Conservation (phyloP, 2,329 filamentous ascomycete genomes). For the Venturia asperata region DNA sequence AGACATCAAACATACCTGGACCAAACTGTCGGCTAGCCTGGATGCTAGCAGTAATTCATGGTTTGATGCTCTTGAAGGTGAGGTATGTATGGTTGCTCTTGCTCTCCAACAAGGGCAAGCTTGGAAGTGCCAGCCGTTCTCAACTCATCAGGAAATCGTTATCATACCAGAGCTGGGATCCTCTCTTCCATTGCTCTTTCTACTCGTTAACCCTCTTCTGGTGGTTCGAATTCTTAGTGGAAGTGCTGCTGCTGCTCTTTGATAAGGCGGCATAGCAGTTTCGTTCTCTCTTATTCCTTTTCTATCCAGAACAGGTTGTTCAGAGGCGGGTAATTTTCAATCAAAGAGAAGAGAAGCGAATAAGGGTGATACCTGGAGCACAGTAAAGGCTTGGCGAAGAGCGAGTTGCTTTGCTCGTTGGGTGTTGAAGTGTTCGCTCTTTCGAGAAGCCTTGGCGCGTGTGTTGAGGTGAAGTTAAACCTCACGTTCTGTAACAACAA, state of each 20-base stretch:
- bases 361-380: background rate
- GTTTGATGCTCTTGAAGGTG: slow-evolving; percentile 6
- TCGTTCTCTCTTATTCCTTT: background rate
- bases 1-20: background rate
- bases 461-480: background rate
- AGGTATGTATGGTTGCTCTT: background rate
- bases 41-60: background rate
- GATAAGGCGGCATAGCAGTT: background rate
- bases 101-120: background rate
- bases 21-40: no score
- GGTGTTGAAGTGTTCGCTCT: slow-evolving; percentile 1
- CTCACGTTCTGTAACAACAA: background rate
- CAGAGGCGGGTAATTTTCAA: background rate
- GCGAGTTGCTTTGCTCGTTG: background rate
- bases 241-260: no score
- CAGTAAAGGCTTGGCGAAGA: background rate
- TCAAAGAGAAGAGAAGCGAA: background rate
- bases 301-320: background rate
- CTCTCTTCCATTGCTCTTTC: background rate
- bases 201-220: background rate
- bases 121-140: background rate
- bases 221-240: no score
- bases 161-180: background rate
- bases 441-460: slow-evolving; percentile 9
- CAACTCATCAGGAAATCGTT: background rate